Percentiles rank a stretch among this genome's conserved stretches.
Evolutionary conservation across 2,329 filamentous ascomycete genomes (phyloP).

Genomic region (Penicillium polonicum): DNA sequence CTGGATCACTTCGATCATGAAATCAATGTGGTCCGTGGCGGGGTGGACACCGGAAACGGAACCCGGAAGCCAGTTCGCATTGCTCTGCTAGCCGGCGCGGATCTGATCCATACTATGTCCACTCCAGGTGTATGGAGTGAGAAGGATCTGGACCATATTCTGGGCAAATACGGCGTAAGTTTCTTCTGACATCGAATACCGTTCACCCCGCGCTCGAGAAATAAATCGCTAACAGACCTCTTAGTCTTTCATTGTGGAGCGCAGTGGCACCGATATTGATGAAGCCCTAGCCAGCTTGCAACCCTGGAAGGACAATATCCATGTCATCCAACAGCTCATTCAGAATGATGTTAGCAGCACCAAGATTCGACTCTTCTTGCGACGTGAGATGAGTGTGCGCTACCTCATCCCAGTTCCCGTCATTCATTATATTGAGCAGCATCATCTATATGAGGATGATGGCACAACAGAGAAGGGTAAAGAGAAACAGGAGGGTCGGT

Average conservation of each 20-base stretch:
- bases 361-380: conserved; percentile 77
- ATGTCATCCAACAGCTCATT: conserved; percentile 84
- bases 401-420: conserved; percentile 73
- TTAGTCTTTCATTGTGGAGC: conserved; percentile 76
- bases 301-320: conserved; percentile 80
- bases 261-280: conserved; percentile 83
- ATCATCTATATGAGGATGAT: conserved; percentile 63
- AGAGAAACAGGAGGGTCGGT: conserved; percentile 26
- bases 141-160: conserved; percentile 81
- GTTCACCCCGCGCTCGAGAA: background rate
- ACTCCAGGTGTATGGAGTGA: conserved; percentile 74
- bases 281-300: conserved; percentile 80
- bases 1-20: conserved; percentile 89
- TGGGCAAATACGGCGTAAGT: conserved; percentile 69
- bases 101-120: conserved; percentile 72
- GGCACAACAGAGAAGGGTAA: conserved; percentile 38
- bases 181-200: background rate
- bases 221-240: background rate
- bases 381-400: conserved; percentile 77
- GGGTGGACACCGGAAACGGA: conserved; percentile 68
- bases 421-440: conserved; percentile 69
- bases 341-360: conserved; percentile 80
- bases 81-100: conserved; percentile 76
- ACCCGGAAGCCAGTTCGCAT: conserved; percentile 67
- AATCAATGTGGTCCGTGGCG: conserved; percentile 75